Evolutionary conservation across 2,329 filamentous ascomycete species (phyloP), one percentile per base, ranked within the genome.

Genomic region (Bertia moriformis): DNA sequence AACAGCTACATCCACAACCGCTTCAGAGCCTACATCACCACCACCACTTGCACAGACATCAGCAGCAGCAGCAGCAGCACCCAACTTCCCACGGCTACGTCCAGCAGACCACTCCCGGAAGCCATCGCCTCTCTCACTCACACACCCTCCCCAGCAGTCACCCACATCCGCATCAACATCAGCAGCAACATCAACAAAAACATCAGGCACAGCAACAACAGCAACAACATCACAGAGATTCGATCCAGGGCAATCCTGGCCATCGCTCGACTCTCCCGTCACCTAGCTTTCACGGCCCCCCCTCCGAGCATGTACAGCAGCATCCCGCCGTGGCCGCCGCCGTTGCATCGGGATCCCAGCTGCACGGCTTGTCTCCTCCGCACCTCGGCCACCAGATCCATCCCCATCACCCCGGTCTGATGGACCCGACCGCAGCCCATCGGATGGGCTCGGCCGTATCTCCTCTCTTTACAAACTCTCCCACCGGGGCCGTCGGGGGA

Each of bases 391-490:
- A 69, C 41, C 56, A 56, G 38, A 45, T 61, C 14, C 53, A 59
- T 15, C 51, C 56, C 35, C 54, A 61, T 36, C 59, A 63, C 43
- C n/a, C 22, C 7, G 57, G 50, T 67, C 72, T 45, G 62, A 71
- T 42, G 67, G 62, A 36, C 66, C n/a, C n/a, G n/a, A n/a, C n/a
- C n/a, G n/a, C n/a, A n/a, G 69, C 44, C 54, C 65, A 27, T 69
- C 73, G 47, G 78, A 70, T 50, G 69, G 65, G n/a, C n/a, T n/a
- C 14, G 51, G 56, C 4, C 58, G 62, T 15, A 61, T 63, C 2
- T 62, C 66, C 20, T 60, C 61, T 14, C 55, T 59, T 38, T 62
- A 65, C 42, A 45, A 27, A 55, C 22, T 63, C 71, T 10, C n/a
- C n/a, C n/a, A n/a, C n/a, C n/a, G n/a, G n/a, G n/a, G n/a, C n/a